These are phyloP conservation scores for Diaporthe caulivora DNA, from an alignment of 2,329 filamentous ascomycete genomes.

Conservation along the genomic window DNA sequence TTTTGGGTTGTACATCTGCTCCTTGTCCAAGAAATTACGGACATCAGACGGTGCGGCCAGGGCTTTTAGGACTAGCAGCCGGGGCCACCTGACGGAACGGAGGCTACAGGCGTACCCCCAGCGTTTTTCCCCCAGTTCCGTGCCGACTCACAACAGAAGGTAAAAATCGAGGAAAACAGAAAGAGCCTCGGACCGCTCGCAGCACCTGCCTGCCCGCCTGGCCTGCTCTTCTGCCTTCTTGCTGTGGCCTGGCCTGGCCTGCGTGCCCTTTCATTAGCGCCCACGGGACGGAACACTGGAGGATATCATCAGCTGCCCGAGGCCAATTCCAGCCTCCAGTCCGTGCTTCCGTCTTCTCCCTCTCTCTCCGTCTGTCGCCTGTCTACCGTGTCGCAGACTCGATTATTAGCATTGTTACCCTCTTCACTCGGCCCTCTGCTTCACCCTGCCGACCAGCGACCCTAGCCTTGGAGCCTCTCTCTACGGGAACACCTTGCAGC, in stretches of 20 bases:
- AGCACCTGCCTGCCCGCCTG: too few relatives aligned
- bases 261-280: background rate
- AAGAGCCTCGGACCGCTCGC: conserved; percentile 9
- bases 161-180: conserved; percentile 2
- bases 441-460: conserved; percentile 9
- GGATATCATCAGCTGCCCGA: conserved; percentile 7
- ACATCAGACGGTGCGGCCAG: background rate
- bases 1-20: background rate
- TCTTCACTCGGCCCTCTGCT: too few relatives aligned
- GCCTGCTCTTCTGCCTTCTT: background rate
- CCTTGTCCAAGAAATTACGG: background rate
- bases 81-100: too few relatives aligned
- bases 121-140: conserved; percentile 6
- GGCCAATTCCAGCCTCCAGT: conserved; percentile 1
- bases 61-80: background rate
- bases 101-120: background rate
- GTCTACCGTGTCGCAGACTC: too few relatives aligned
- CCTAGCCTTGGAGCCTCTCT: background rate
- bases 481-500: too few relatives aligned
- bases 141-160: background rate
- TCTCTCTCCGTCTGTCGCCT: background rate
- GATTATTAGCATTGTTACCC: too few relatives aligned
- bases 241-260: background rate
- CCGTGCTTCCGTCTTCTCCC: background rate
- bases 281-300: conserved; percentile 12